Conservation (phyloP, 208 protist species). For the Trichomonas vaginalis region DNA sequence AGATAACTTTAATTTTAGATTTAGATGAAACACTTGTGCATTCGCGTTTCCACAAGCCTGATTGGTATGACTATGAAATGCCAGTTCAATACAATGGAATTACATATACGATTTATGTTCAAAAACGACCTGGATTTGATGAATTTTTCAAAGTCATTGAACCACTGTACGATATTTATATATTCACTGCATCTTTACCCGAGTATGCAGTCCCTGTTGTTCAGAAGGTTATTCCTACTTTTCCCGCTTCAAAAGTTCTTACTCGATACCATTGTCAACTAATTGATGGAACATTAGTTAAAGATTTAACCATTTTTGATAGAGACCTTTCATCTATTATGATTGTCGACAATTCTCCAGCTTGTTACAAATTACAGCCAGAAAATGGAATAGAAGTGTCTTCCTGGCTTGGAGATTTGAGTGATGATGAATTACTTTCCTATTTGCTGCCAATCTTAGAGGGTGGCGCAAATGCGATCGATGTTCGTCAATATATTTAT, state of each 20-base stretch:
- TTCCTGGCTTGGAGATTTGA: not conserved
- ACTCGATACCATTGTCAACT: not conserved
- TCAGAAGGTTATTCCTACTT: not conserved
- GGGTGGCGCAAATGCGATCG: not conserved
- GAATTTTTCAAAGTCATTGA: not conserved
- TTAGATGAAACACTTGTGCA: not conserved
- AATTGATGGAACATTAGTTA: not conserved
- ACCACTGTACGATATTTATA: not conserved
- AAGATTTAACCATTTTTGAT: not conserved
- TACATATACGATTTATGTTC: not conserved
- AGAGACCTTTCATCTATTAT: not conserved
- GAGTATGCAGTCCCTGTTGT: not conserved
- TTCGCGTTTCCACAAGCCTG: not conserved
- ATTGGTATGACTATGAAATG: not conserved
- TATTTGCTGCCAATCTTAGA: not conserved
- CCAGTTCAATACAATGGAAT: not conserved
- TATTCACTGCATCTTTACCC: not conserved
- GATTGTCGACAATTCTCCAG: not conserved
- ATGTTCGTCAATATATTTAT: not conserved
- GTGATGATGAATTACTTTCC: not conserved
- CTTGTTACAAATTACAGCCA: not conserved
- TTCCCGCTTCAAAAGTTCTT: not conserved
- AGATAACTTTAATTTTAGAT: not conserved
- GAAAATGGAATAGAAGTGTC: not conserved
- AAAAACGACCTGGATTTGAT: not conserved